Base-by-base conservation (phyloP, 495 filamentous ascomycete genomes). In the Aspergillus homomorphus region DNA sequence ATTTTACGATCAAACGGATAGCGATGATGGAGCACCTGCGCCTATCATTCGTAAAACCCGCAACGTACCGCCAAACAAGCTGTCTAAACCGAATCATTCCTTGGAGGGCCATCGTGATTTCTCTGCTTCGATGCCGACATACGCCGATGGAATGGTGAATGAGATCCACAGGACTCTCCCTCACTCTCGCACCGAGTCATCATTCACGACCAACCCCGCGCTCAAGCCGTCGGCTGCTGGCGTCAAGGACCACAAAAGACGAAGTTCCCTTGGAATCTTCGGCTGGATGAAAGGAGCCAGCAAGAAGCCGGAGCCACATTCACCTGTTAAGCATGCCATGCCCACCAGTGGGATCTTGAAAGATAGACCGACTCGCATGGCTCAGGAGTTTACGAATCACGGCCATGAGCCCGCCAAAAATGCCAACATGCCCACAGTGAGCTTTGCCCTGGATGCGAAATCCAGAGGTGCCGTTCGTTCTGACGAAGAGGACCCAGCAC, bases 201-300 rank as follows among this genome's bases (percentile, higher is more conserved):
- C 57, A 43, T 57, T 71, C 16, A 53, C 64, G 23, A 62, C 62
- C 18, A 62, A 63, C 45, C 58, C 68, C 12, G 59, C 30, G 16
- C 21, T 24, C 12, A 67, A 70, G n/a, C 69, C 70, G 1, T 59
- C 62, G 12, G 69, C 69, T 18, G 72, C 73, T 16, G 62, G 71
- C 42, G 64, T 62, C 54, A 62, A 58, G 24, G 71, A 75, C 8
- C 72, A 74, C 57, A 76, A 75, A 46, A 66, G 73, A 15, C 73
- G 70, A 45, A 71, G 71, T 58, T 79, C 76, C 1, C 62, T 77
- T 1, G 69, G 73, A 3, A 71, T 79, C 22, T 70, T 77, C 43
- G 67, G 73, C 38, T 79, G 76, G 76, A 74, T 79, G 71, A 79
- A 79, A 51, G 66, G 71, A 2, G 65, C 71, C 20, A 60, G 68